phyloP scores from a whole-genome alignment of 768 basidiomycete species.

The Sarcodon sp. region DNA sequence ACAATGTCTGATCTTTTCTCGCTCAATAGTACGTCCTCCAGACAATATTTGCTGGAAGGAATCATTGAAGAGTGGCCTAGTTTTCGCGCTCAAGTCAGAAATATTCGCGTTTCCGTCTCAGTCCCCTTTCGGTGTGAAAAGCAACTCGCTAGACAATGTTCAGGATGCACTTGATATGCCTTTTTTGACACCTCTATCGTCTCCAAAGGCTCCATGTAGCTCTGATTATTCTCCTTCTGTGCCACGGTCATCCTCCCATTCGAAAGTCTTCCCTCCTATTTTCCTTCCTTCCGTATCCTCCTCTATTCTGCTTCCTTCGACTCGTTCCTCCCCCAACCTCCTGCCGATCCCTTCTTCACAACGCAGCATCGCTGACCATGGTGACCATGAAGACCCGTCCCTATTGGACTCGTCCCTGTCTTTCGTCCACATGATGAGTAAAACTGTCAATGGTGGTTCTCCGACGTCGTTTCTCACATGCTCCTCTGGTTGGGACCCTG shows the following conservation, averaged over 20 bases:
- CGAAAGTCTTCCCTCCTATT: background rate
- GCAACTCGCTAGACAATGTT: background rate
- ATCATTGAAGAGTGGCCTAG: background rate
- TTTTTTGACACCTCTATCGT: background rate
- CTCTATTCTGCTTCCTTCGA: background rate
- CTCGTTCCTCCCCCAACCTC: background rate
- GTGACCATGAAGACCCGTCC: background rate
- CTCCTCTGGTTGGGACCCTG: constrained; percentile 1
- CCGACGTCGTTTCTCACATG: background rate
- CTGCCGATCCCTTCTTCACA: background rate
- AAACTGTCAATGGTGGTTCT: background rate
- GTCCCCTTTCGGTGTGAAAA: background rate
- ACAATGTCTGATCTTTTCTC: background rate
- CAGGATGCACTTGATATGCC: background rate
- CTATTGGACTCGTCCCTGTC: background rate
- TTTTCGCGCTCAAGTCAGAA: no score
- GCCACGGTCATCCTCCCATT: no score
- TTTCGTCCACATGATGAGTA: background rate
- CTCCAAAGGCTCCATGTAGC: background rate
- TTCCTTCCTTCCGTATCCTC: background rate
- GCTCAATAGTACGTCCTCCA: background rate
- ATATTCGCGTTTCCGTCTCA: background rate
- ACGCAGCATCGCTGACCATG: background rate
- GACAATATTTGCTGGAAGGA: background rate
- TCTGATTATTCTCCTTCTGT: no score